Evolutionary conservation across 2,329 filamentous ascomycete genomes (phyloP).

Genomic region (Phialemoniopsis sp.): DNA sequence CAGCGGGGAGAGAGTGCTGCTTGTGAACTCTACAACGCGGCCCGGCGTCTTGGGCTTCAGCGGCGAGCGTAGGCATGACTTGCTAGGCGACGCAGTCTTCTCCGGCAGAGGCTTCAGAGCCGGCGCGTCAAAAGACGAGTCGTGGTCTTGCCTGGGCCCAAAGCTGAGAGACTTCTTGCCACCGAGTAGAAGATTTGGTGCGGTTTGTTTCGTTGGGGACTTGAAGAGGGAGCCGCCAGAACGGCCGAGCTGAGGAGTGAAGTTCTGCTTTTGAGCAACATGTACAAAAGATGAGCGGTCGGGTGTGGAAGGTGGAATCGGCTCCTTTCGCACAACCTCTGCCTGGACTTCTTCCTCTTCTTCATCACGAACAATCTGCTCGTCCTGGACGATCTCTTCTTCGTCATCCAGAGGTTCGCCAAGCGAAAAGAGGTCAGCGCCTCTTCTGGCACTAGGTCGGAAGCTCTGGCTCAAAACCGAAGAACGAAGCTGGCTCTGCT

Average conservation of each 20-base stretch:
- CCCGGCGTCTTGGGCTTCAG: constrained; percentile 55
- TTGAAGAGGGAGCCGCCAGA: constrained; percentile 30
- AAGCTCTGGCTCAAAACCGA: constrained; percentile 16
- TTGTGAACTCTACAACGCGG: constrained; percentile 54
- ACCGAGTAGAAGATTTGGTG: constrained; percentile 12
- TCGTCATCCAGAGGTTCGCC: constrained; percentile 4
- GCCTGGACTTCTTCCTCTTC: too few relatives aligned
- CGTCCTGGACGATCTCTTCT: too few relatives aligned
- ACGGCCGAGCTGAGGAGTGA: constrained; percentile 35
- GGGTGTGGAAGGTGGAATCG: constrained; percentile 21
- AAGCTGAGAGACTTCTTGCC: neutral
- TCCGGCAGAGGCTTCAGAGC: constrained; percentile 45
- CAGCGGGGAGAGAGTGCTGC: constrained; percentile 41
- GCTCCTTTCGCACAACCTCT: too few relatives aligned
- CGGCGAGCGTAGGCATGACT: constrained; percentile 54
- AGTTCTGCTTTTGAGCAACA: constrained; percentile 43
- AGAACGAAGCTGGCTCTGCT: constrained; percentile 1
- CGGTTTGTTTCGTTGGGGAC: constrained; percentile 18
- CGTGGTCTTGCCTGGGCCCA: too few relatives aligned
- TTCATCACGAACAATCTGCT: too few relatives aligned
- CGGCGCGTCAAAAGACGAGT: constrained; percentile 22
- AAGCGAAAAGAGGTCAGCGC: constrained; percentile 30
- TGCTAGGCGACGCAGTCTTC: constrained; percentile 48
- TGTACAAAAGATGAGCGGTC: constrained; percentile 25
- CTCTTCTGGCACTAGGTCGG: constrained; percentile 21